Evolutionary conservation across 768 basidiomycete genomes (phyloP).

Genomic region (Rhodotorula diobovata): DNA sequence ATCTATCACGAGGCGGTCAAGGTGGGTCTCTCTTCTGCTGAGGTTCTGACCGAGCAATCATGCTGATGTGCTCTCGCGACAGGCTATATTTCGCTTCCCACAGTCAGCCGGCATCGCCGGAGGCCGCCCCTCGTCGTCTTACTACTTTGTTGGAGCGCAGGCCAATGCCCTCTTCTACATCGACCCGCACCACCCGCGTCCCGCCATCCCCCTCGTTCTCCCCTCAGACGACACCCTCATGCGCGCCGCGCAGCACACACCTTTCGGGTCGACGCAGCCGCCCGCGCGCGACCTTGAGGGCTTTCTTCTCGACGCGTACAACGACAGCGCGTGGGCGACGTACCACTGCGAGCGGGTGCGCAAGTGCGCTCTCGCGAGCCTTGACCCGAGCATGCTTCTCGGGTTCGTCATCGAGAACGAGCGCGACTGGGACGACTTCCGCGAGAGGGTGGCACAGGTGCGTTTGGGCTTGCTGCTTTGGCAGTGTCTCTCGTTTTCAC

Average conservation of each 20-base stretch:
- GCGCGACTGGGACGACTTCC: conserved; percentile 78
- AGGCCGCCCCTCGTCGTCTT: conserved; percentile 91
- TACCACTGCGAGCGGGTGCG: conserved; percentile 96
- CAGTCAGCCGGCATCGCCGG: conserved; percentile 96
- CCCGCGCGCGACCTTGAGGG: conserved; percentile 22
- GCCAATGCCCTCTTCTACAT: conserved; percentile 66
- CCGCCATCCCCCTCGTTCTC: conserved; percentile 62
- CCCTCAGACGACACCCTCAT: background rate
- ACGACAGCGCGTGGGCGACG: conserved; percentile 66
- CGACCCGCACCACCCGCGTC: conserved; percentile 58
- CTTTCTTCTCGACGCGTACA: conserved; percentile 67
- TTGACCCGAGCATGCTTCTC: conserved; percentile 96
- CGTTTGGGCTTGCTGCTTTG: background rate
- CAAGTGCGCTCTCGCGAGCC: conserved; percentile 83
- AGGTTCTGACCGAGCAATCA: background rate
- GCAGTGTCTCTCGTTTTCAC: background rate
- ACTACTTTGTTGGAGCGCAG: conserved; percentile 94
- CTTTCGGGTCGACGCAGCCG: background rate
- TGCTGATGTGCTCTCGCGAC: background rate
- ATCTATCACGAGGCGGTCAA: conserved; percentile 85
- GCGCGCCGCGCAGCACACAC: conserved; percentile 2
- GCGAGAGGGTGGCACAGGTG: conserved; percentile 67
- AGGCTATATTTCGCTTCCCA: conserved; percentile 85
- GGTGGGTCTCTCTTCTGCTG: conserved; percentile 48
- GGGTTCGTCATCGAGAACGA: conserved; percentile 83